Conservation (phyloP, 176 grass and related monocot genomes). For the Puccinellia tenuiflora region DNA sequence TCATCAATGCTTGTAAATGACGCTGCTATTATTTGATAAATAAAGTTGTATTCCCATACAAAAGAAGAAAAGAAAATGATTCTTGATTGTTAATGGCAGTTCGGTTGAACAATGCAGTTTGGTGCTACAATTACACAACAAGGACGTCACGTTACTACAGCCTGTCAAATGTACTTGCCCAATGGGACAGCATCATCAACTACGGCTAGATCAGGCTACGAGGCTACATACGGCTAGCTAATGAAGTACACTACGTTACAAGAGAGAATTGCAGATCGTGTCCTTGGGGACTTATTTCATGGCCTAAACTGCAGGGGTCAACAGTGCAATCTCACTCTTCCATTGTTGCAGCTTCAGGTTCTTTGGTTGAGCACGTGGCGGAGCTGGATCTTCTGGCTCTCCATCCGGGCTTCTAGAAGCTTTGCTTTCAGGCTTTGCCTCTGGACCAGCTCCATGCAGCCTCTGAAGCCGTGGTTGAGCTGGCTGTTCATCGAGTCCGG, state of each 20-base stretch:
- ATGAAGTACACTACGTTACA: slow-evolving; percentile 26
- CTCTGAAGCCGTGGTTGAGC: slow-evolving; percentile 50
- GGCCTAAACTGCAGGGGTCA: not conserved
- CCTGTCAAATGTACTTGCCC: slow-evolving; percentile 7
- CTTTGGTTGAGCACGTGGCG: slow-evolving; percentile 79
- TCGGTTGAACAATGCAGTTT: not conserved
- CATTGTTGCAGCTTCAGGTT: slow-evolving; percentile 28
- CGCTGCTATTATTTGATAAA: too few species aligned
- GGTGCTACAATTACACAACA: slow-evolving; percentile 4
- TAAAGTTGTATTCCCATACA: not conserved
- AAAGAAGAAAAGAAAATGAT: not conserved
- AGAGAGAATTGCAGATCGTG: slow-evolving; percentile 1
- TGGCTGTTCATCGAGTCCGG: slow-evolving; percentile 58
- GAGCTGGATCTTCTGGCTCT: slow-evolving; percentile 76
- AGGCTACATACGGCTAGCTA: slow-evolving; percentile 19
- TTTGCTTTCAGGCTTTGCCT: slow-evolving; percentile 84
- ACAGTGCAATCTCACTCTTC: not conserved
- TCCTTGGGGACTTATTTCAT: slow-evolving; percentile 35
- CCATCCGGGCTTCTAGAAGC: slow-evolving; percentile 80
- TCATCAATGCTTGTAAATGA: too few species aligned
- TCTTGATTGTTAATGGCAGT: not conserved
- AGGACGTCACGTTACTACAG: not conserved
- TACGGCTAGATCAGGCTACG: slow-evolving; percentile 20
- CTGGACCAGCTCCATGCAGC: slow-evolving; percentile 81
- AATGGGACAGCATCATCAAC: slow-evolving; percentile 19